Evolutionary conservation across 805 yeast species (phyloP).

Genomic region (Metschnikowia dekortorum): DNA sequence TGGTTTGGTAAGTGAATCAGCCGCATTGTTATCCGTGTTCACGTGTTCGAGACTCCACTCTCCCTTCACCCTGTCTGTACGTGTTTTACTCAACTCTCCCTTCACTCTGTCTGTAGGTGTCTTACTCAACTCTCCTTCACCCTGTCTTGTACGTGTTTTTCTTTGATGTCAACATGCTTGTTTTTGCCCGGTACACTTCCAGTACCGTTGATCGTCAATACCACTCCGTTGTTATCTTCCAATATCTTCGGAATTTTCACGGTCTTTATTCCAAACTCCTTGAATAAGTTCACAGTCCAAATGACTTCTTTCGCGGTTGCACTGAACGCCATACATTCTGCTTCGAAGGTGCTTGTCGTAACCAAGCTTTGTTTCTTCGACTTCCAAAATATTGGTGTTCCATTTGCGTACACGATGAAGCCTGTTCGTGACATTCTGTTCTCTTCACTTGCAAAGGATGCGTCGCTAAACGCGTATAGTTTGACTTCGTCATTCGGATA

Average conservation of each 20-base stretch:
- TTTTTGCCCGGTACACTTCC: neutral
- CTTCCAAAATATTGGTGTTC: neutral
- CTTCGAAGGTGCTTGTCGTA: neutral
- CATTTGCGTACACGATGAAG: neutral
- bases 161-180: neutral
- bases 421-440: constrained; percentile 1
- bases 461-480: constrained; percentile 3
- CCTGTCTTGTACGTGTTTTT: neutral
- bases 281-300: neutral
- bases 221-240: constrained; percentile 7
- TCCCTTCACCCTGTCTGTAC: neutral
- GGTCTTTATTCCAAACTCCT: neutral
- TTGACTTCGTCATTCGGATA: neutral
- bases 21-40: neutral
- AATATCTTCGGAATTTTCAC: neutral
- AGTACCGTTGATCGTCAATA: constrained; percentile 1
- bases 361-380: constrained; percentile 2
- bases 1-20: neutral
- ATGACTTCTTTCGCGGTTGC: too few species aligned
- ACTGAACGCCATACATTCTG: neutral
- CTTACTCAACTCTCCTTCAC: neutral
- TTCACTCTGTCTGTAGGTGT: too few species aligned
- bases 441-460: constrained; percentile 1
- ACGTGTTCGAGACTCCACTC: neutral
- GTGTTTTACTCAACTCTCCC: too few species aligned